Evolutionary conservation across 2,329 filamentous ascomycete species (phyloP), one percentile per base, ranked within the genome.

Genomic region (Penicillium glabrum): DNA sequence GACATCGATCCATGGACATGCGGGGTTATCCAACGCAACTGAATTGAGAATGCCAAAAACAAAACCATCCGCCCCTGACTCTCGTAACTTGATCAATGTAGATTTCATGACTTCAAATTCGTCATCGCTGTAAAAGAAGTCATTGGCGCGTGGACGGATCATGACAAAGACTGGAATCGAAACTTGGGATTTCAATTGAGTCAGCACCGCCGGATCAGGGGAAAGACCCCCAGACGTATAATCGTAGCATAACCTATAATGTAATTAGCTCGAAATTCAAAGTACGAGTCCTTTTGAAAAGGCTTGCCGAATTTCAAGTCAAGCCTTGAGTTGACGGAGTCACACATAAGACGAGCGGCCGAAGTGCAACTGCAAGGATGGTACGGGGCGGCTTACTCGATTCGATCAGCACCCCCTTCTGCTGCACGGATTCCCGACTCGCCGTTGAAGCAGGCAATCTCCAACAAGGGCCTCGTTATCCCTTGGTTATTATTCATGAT

Each of bases 361-460:
- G 14, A 16, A 1, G 14, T 6, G 33, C 14, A 41, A 5, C 27
- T 35, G 23, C 10, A 26, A 26, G 10, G n/a, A 27, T n/a, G 35
- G 35, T 80, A 14, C 68, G 64, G 5, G 52, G 52, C 48, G 6
- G 83, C 68, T 57, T 52, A 77, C 67, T 85, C 82, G 51, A 85
- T 79, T 0, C 82, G 75, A 62, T 80, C 71, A 3, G 81, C 82
- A 10, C 80, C 80, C 26, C 71, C 65, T 3, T 60, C 39, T 7
- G 69, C 69, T 10, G 82, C 82, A 16, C 70, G 55, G 4, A 79
- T 54, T 2, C 79, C 80, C 0, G 80, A 82, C n/a, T 62, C 50
- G 9, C 57, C 27, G 46, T 71, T 78, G 70, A 83, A 83, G 59
- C 77, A 80, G 11, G 80, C 80, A 45, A 83, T 77, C 68, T 83